phyloP scores from a whole-genome alignment of 768 basidiomycete species.

The Cytidiella melzeri region DNA sequence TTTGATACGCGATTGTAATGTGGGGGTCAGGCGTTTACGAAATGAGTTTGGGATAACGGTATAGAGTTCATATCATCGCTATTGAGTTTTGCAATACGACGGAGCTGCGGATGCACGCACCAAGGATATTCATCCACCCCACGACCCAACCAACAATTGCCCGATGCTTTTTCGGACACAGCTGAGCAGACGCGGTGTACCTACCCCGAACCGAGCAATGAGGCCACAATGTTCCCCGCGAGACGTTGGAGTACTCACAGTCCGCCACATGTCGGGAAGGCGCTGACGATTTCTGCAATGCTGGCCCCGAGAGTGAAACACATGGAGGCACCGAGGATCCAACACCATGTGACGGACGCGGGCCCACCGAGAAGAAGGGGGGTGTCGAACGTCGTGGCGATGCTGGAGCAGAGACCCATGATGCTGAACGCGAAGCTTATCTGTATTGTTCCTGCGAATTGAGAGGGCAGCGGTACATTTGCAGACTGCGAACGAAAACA shows the following conservation, averaged over 20 bases:
- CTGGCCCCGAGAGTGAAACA: constrained; percentile 67
- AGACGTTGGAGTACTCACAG: constrained; percentile 37
- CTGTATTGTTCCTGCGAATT: constrained; percentile 27
- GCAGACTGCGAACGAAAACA: too few species aligned
- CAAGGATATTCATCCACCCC: constrained; percentile 80
- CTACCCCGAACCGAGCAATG: constrained; percentile 26
- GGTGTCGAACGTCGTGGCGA: constrained; percentile 76
- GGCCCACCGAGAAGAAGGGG: constrained; percentile 66
- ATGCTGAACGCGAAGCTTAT: constrained; percentile 77
- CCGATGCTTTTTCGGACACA: constrained; percentile 58
- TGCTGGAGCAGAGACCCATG: constrained; percentile 74
- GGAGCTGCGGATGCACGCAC: constrained; percentile 25
- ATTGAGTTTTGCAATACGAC: background rate
- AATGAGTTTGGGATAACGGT: too few species aligned
- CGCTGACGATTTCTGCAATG: constrained; percentile 74
- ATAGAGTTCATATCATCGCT: too few species aligned
- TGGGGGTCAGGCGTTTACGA: background rate
- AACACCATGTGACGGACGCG: constrained; percentile 68
- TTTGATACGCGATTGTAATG: background rate
- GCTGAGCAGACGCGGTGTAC: constrained; percentile 77
- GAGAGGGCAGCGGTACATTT: too few species aligned
- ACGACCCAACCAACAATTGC: constrained; percentile 74
- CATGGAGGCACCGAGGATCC: constrained; percentile 67
- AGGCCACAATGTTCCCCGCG: background rate
- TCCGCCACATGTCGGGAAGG: constrained; percentile 70